phyloP scores from a whole-genome alignment of 176 grass and related monocot species.

The Hyparrhenia diplandra region DNA sequence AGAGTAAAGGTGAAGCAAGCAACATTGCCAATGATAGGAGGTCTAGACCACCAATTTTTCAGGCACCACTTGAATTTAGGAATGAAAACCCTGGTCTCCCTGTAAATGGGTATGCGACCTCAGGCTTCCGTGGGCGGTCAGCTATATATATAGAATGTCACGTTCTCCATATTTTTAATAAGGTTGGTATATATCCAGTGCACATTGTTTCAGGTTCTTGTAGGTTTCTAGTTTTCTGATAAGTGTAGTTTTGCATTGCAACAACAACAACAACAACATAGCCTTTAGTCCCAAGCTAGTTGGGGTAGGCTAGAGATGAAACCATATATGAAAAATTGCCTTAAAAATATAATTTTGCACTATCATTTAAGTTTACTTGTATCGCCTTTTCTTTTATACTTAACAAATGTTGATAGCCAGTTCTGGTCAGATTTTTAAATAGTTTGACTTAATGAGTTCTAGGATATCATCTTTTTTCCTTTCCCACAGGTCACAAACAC shows the following conservation, averaged over 20 bases:
- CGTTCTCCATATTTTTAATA: slow-evolving; percentile 64
- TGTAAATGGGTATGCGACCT: slow-evolving; percentile 50
- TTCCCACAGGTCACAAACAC: background rate
- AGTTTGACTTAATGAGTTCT: background rate
- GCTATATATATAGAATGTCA: slow-evolving; percentile 59
- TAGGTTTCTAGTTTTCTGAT: background rate
- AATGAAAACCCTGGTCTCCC: slow-evolving; percentile 30
- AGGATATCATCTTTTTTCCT: background rate
- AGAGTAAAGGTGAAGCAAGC: slow-evolving; percentile 39
- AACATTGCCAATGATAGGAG: slow-evolving; percentile 27
- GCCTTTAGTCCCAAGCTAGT: too few relatives aligned
- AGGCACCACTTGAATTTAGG: slow-evolving; percentile 15
- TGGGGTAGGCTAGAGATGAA: too few relatives aligned
- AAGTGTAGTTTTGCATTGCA: background rate
- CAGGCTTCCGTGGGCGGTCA: slow-evolving; percentile 45
- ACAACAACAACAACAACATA: too few relatives aligned
- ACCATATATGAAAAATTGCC: too few relatives aligned
- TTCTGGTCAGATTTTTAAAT: background rate
- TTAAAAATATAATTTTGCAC: background rate
- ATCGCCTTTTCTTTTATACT: background rate
- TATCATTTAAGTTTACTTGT: background rate
- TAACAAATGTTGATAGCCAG: background rate
- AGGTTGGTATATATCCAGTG: slow-evolving; percentile 30
- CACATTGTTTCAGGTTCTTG: background rate
- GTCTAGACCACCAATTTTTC: slow-evolving; percentile 21